phyloP scores from a whole-genome alignment of 441 rosid genomes.

The Eutrema salsugineum region DNA sequence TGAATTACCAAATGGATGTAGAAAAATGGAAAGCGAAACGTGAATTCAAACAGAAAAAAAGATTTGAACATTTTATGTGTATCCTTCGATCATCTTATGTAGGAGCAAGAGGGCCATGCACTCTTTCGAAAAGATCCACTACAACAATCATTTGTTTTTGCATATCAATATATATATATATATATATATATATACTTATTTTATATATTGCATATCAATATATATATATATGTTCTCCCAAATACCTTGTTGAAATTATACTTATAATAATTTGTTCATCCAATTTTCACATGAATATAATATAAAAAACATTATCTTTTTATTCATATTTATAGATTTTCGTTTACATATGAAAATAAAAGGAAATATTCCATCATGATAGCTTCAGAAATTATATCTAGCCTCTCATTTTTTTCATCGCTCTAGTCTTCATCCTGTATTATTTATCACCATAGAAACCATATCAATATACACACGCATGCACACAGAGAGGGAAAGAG shows the following conservation, averaged over 20 bases:
- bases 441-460: not conserved
- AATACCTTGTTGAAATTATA: not conserved
- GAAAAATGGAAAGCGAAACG: no score
- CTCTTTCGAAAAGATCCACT: not conserved
- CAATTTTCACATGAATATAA: not conserved
- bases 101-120: not conserved
- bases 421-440: not conserved
- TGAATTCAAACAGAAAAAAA: no score
- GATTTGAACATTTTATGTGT: no score
- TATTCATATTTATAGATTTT: not conserved
- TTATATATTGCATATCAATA: no score
- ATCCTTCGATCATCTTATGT: no score
- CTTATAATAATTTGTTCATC: not conserved
- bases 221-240: not conserved
- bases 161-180: no score
- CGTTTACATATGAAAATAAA: not conserved
- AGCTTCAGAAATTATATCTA: not conserved
- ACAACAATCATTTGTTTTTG: not conserved
- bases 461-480: not conserved
- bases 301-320: not conserved
- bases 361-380: not conserved
- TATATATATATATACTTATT: no score
- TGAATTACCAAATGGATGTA: no score
- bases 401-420: not conserved
- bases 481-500: not conserved